phyloP scores from a whole-genome alignment of 768 basidiomycete genomes.

The Baorangia bicolor region DNA sequence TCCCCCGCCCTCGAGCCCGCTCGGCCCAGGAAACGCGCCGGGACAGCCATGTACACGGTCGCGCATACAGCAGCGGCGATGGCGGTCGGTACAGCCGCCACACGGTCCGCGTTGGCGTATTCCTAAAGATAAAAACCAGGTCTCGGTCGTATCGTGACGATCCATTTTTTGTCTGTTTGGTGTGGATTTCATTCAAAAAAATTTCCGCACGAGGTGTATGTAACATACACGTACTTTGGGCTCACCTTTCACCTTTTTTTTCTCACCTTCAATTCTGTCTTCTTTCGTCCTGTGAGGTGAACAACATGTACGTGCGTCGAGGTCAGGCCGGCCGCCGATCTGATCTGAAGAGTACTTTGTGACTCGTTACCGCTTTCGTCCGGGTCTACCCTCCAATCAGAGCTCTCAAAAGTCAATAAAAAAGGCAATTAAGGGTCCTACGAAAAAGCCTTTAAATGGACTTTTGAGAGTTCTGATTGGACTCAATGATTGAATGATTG shows the following conservation, averaged over 20 bases:
- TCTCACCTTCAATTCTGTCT: no score
- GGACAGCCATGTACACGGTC: constrained; percentile 38
- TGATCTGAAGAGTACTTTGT: no score
- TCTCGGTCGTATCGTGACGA: not conserved
- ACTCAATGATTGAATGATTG: no score
- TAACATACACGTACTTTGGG: not conserved
- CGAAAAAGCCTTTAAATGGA: no score
- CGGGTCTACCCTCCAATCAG: no score
- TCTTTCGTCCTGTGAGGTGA: not conserved
- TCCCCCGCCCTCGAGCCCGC: constrained; percentile 15
- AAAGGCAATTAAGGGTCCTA: no score
- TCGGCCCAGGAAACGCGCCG: constrained; percentile 44
- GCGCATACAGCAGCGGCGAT: constrained; percentile 62
- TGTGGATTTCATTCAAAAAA: not conserved
- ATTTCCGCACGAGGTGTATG: not conserved
- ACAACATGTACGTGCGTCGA: not conserved
- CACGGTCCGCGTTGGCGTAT: constrained; percentile 75
- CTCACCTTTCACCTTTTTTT: not conserved
- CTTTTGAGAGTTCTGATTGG: no score
- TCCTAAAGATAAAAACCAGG: constrained; percentile 34
- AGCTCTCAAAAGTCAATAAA: no score
- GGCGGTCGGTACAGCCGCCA: constrained; percentile 64
- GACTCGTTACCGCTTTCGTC: no score
- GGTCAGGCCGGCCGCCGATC: no score
- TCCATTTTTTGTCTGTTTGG: not conserved